Base-by-base conservation (phyloP, 2,329 filamentous ascomycete genomes). In the Aulographum hederae region DNA sequence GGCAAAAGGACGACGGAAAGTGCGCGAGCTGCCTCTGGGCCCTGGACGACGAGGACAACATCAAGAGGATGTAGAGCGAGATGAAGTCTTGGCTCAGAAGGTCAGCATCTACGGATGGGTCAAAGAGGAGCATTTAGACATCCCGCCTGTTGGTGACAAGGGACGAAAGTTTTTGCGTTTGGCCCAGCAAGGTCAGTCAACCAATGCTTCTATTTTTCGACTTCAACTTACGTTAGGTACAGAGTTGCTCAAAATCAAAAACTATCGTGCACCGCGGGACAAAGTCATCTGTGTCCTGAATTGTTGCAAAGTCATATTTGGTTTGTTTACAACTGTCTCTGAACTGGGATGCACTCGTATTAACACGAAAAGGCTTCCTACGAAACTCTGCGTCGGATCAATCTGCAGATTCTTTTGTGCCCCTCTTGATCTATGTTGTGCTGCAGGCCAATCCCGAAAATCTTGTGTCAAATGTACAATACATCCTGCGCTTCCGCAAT, bases 281-380 rank as follows among this genome's bases (percentile, higher is more conserved):
- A 98, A 98, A 56, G 89, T 98, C 34, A 95, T 98, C 31, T 98
- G 89, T 52, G 82, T 95, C 28, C 60, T 98, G 34, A 98, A 98
- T 56, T 94, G 85, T 58, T 98, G 89, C 69, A 98, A 98, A 56
- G 91, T 98, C 39, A 95, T 98, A 39, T 95, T 98, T 53, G 89
- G 79, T 82, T n/a, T n/a, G n/a, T n/a, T n/a, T n/a, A n/a, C n/a
- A n/a, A n/a, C n/a, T n/a, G n/a, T n/a, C n/a, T n/a, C n/a, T n/a
- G n/a, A 23, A 11, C 12, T 14, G 2, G 10, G 5, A 17, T 15
- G 12, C 27, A 5, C 2, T 17, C 10, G 4, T 18, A 80, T 78
- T 86, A n/a, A n/a, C n/a, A n/a, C n/a, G n/a, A n/a, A n/a, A n/a
- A n/a, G n/a, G n/a, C 13, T 71, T 93, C 30, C 61, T 98, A 32